These are phyloP conservation scores for Salix viminalis DNA, from an alignment of 345 rosid genomes.

Conservation along the genomic window DNA sequence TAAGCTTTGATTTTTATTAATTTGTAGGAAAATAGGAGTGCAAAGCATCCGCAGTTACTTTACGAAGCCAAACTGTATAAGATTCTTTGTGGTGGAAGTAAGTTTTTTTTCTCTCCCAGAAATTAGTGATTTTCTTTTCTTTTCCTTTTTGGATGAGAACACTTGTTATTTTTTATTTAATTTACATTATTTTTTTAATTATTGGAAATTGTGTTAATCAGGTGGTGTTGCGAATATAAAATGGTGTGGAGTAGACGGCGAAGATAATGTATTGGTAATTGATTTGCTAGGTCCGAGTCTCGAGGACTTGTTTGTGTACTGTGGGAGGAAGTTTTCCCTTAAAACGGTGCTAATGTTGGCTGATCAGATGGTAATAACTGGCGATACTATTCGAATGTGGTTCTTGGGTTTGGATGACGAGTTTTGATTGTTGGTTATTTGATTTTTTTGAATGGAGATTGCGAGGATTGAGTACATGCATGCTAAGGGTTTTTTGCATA, in stretches of 20 bases:
- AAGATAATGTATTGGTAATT: constrained; percentile 67
- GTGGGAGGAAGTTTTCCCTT: constrained; percentile 81
- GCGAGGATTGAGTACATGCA: constrained; percentile 68
- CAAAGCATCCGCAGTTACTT: constrained; percentile 85
- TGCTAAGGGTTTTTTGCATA: constrained; percentile 75
- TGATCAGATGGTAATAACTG: constrained; percentile 75
- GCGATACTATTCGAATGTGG: neutral
- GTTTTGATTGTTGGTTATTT: neutral
- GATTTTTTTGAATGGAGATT: constrained; percentile 30
- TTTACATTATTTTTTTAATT: constrained; percentile 1
- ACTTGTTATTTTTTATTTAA: no score
- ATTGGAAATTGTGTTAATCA: constrained; percentile 14
- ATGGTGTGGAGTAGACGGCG: constrained; percentile 86
- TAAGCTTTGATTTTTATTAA: neutral
- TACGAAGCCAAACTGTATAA: constrained; percentile 81
- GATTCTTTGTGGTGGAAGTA: constrained; percentile 88
- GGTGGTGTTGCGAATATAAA: constrained; percentile 80
- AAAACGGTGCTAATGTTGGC: constrained; percentile 88
- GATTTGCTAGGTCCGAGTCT: constrained; percentile 96
- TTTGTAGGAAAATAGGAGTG: constrained; percentile 68
- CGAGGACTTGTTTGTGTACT: constrained; percentile 82
- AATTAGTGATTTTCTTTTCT: neutral
- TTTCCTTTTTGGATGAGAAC: neutral
- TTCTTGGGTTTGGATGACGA: neutral
- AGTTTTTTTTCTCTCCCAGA: constrained; percentile 5